phyloP scores from a whole-genome alignment of 2,329 filamentous ascomycete genomes.

The Penicillium sp. region DNA sequence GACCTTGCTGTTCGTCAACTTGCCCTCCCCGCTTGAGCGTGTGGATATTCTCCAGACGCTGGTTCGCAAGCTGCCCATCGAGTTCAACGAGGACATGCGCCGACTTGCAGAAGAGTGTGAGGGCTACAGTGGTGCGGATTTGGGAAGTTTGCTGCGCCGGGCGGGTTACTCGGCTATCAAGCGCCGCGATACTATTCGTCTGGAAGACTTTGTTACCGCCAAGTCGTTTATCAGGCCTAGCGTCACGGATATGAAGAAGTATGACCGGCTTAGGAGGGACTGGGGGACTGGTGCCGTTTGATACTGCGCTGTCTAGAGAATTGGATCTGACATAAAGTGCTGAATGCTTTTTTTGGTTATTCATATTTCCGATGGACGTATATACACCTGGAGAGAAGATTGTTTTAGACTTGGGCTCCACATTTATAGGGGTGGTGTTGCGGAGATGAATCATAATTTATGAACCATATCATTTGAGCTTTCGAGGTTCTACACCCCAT shows the following conservation, averaged over 20 bases:
- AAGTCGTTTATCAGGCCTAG: slow-evolving; percentile 50
- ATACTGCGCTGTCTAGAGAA: slow-evolving; percentile 4
- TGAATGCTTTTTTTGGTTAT: slow-evolving; percentile 5
- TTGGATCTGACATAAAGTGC: background rate
- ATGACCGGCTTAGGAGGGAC: slow-evolving; percentile 57
- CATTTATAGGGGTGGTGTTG: background rate
- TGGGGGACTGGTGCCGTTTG: slow-evolving; percentile 48
- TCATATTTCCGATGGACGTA: background rate
- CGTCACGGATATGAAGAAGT: slow-evolving; percentile 62
- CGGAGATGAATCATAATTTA: background rate
- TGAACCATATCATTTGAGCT: background rate
- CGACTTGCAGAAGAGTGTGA: slow-evolving; percentile 72
- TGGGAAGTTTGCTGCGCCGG: slow-evolving; percentile 61
- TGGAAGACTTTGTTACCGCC: slow-evolving; percentile 48
- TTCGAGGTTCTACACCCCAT: background rate
- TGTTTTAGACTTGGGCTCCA: background rate
- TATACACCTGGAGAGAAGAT: background rate
- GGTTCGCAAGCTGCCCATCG: slow-evolving; percentile 54
- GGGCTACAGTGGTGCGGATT: slow-evolving; percentile 74
- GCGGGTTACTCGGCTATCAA: slow-evolving; percentile 62
- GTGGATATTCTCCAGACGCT: slow-evolving; percentile 81
- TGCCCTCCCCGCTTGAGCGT: slow-evolving; percentile 77
- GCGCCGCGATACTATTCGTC: slow-evolving; percentile 51
- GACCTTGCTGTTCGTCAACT: slow-evolving; percentile 83
- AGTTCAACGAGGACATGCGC: slow-evolving; percentile 60